These are phyloP conservation scores for Penicillium egyptiacum DNA, from an alignment of 495 filamentous ascomycete genomes.

Conservation along the genomic window DNA sequence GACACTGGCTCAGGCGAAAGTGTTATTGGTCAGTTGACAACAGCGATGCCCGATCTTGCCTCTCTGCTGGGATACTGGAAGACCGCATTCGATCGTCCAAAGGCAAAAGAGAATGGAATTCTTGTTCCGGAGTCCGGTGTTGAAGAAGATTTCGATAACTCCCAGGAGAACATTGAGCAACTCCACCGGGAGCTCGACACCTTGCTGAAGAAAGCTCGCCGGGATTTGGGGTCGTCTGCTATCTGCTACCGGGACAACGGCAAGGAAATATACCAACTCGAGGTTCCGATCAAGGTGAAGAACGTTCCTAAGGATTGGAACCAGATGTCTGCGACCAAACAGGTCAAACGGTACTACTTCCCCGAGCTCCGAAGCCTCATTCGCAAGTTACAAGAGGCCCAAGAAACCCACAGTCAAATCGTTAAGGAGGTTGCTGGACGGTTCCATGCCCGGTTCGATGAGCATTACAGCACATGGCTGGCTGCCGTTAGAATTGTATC, in stretches of 20 bases:
- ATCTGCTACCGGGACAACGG: constrained; percentile 87
- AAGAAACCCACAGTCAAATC: constrained; percentile 92
- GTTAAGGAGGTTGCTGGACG: constrained; percentile 80
- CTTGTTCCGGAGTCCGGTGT: constrained; percentile 87
- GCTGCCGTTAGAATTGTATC: constrained; percentile 81
- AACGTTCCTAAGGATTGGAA: constrained; percentile 82
- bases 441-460: constrained; percentile 85
- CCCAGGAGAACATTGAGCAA: constrained; percentile 71
- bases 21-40: constrained; percentile 79
- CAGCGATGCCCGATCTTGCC: constrained; percentile 79
- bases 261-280: constrained; percentile 96
- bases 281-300: constrained; percentile 83
- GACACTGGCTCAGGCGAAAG: constrained; percentile 56
- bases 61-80: constrained; percentile 81
- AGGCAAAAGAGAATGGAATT: constrained; percentile 71
- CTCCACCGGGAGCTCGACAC: constrained; percentile 70
- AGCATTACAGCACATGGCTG: constrained; percentile 85
- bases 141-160: constrained; percentile 89
- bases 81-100: constrained; percentile 82
- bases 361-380: constrained; percentile 78
- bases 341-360: constrained; percentile 94
- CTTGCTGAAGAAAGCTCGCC: constrained; percentile 67
- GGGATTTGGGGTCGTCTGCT: constrained; percentile 63
- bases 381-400: constrained; percentile 83
- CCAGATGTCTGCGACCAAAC: constrained; percentile 91